Percentiles rank a stretch among this genome's conserved stretches.
Evolutionary conservation across 176 grass and related monocot species (phyloP).

Genomic region (Oryza nivara): DNA sequence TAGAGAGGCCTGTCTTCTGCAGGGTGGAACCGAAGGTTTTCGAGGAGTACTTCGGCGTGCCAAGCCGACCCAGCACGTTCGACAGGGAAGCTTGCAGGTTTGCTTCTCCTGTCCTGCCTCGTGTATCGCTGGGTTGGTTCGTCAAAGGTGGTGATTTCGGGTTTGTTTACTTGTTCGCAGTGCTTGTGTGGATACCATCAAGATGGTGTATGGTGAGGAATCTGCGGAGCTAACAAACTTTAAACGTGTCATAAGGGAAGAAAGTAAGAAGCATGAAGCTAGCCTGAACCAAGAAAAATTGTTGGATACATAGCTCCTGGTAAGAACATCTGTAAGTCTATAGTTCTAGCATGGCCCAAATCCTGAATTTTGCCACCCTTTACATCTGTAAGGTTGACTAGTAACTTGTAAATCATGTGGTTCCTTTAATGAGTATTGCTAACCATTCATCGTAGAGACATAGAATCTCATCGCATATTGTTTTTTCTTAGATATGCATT

Average conservation of each 20-base stretch:
- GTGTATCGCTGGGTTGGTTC: slow-evolving; percentile 7
- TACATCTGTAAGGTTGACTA: not conserved
- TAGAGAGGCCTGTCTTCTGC: slow-evolving; percentile 73
- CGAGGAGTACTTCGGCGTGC: slow-evolving; percentile 61
- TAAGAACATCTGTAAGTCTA: not conserved
- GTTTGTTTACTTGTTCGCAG: slow-evolving; percentile 37
- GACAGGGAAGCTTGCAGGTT: slow-evolving; percentile 79
- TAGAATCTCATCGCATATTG: not conserved
- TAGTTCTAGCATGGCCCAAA: not conserved
- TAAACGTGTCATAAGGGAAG: slow-evolving; percentile 61
- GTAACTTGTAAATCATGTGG: not conserved
- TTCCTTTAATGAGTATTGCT: not conserved
- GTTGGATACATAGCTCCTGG: slow-evolving; percentile 39
- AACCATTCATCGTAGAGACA: not conserved
- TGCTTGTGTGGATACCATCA: slow-evolving; percentile 73
- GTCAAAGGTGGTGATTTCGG: not conserved
- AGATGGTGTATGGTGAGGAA: slow-evolving; percentile 68
- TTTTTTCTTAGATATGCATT: not conserved
- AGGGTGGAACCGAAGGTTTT: slow-evolving; percentile 77
- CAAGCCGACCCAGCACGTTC: slow-evolving; percentile 46
- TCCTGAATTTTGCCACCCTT: not conserved
- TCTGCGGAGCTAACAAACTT: slow-evolving; percentile 64
- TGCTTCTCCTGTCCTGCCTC: slow-evolving; percentile 4
- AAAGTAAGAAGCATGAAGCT: slow-evolving; percentile 41
- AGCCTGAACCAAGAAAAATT: slow-evolving; percentile 32